These are phyloP conservation scores for Neofusicoccum laricinum DNA, from an alignment of 2,329 filamentous ascomycete genomes.

Conservation along the genomic window DNA sequence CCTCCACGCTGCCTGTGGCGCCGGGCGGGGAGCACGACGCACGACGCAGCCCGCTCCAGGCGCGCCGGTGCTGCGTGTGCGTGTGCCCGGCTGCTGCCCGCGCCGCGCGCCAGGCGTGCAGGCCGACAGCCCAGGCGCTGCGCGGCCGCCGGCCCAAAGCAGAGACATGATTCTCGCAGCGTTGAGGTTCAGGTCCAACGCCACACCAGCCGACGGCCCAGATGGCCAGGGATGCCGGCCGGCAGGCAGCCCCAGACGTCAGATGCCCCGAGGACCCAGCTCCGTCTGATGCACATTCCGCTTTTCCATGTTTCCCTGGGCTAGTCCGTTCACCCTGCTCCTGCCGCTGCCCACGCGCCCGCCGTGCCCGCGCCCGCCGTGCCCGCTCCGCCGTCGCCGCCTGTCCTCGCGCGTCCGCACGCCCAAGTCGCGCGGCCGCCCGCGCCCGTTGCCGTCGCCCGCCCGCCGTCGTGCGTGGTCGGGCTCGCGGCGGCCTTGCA, in stretches of 20 bases:
- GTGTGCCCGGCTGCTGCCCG: too few relatives aligned
- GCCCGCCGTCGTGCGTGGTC: too few relatives aligned
- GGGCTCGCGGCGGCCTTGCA: neutral
- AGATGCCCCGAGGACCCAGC: neutral
- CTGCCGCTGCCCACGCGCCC: neutral
- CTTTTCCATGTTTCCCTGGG: neutral
- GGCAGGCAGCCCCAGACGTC: conserved; percentile 2
- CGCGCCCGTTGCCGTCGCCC: too few relatives aligned
- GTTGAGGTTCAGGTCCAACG: neutral
- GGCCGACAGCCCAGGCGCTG: neutral
- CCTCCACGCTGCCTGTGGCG: neutral
- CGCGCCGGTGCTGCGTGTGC: too few relatives aligned
- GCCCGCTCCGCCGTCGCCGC: too few relatives aligned
- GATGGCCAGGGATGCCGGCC: neutral
- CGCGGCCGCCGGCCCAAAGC: neutral
- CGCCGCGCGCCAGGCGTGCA: too few relatives aligned
- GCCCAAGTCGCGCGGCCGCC: too few relatives aligned
- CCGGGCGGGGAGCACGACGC: neutral
- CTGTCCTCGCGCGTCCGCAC: too few relatives aligned
- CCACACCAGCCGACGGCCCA: conserved; percentile 4
- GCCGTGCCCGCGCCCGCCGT: neutral
- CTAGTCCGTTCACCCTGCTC: neutral
- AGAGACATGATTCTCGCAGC: neutral
- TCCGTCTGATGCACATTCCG: neutral
- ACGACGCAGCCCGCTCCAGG: too few relatives aligned